Conservation (phyloP, 495 filamentous ascomycete genomes). For the Parmelia sp. region DNA sequence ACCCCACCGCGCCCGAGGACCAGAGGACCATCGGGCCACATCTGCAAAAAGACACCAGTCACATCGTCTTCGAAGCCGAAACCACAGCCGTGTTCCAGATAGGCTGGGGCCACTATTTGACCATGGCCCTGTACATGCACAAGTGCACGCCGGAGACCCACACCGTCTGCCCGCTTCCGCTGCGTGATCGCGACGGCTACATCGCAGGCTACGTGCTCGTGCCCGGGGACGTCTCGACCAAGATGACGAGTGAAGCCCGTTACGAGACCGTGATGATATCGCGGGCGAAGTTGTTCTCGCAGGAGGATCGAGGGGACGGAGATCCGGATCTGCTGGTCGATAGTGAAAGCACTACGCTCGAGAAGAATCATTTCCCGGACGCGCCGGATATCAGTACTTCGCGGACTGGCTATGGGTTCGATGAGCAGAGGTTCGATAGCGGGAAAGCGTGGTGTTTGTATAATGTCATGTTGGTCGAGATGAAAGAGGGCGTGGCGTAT, state of each 20-base stretch:
- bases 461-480: slow-evolving; percentile 35
- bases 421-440: slow-evolving; percentile 17
- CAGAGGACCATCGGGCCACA: slow-evolving; percentile 15
- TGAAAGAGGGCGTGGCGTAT: slow-evolving; percentile 67
- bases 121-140: background rate
- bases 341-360: slow-evolving; percentile 14
- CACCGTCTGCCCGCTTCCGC: slow-evolving; percentile 13
- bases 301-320: slow-evolving; percentile 18
- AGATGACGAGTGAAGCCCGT: background rate
- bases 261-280: slow-evolving; percentile 20
- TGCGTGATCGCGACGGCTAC: slow-evolving; percentile 9
- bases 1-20: slow-evolving; percentile 21
- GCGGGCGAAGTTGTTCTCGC: slow-evolving; percentile 5
- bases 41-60: slow-evolving; percentile 9
- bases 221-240: slow-evolving; percentile 15
- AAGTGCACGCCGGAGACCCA: slow-evolving; percentile 17
- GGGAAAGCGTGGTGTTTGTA: slow-evolving; percentile 22
- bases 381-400: slow-evolving; percentile 9
- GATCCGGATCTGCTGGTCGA: slow-evolving; percentile 22
- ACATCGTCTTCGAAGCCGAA: slow-evolving; percentile 22
- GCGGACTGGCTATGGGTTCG: slow-evolving; percentile 1
- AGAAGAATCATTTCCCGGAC: slow-evolving; percentile 15
- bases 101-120: slow-evolving; percentile 10
- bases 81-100: slow-evolving; percentile 1
- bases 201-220: slow-evolving; percentile 21